Percentiles rank a stretch among this genome's conserved stretches.
These are phyloP conservation scores for Alternaria metachromatica DNA, from an alignment of 2,329 filamentous ascomycete species.

Conservation along the genomic window DNA sequence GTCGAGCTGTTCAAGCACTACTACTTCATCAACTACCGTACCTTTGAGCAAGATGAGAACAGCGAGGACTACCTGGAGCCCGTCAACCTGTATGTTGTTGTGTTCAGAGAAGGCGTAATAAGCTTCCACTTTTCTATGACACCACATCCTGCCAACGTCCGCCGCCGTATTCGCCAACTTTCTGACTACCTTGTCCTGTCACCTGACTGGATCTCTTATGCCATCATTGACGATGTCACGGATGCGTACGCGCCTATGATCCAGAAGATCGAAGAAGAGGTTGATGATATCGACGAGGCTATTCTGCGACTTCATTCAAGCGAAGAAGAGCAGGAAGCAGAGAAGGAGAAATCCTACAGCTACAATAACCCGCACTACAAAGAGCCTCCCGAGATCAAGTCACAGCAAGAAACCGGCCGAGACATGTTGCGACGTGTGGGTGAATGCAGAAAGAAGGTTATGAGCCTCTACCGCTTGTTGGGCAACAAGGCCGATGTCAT, in stretches of 20 bases:
- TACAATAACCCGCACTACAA: constrained; percentile 45
- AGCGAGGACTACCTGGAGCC: constrained; percentile 92
- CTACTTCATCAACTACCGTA: constrained; percentile 98
- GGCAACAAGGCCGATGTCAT: constrained; percentile 99
- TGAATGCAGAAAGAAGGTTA: constrained; percentile 95
- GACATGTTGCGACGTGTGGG: constrained; percentile 94
- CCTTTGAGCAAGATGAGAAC: constrained; percentile 91
- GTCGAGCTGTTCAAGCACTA: constrained; percentile 97
- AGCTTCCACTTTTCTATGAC: constrained; percentile 98
- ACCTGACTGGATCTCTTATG: constrained; percentile 98
- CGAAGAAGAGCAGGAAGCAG: constrained; percentile 42
- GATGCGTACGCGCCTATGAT: constrained; percentile 95
- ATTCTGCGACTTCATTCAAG: constrained; percentile 82
- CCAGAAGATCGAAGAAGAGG: constrained; percentile 90
- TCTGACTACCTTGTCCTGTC: constrained; percentile 92
- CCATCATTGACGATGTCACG: constrained; percentile 97
- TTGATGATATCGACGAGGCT: constrained; percentile 93
- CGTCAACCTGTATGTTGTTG: constrained; percentile 96
- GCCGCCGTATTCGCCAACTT: constrained; percentile 88
- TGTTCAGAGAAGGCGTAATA: constrained; percentile 93
- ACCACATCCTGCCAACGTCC: constrained; percentile 94
- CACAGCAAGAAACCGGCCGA: constrained; percentile 58
- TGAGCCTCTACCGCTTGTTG: constrained; percentile 89
- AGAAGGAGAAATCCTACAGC: constrained; percentile 30
- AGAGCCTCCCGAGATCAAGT: constrained; percentile 49